A percentile compares a stretch with the other conserved stretches of the same genome.
Conservation (phyloP, 805 yeast genomes). For the Wickerhamiella vanderwaltii region DNA sequence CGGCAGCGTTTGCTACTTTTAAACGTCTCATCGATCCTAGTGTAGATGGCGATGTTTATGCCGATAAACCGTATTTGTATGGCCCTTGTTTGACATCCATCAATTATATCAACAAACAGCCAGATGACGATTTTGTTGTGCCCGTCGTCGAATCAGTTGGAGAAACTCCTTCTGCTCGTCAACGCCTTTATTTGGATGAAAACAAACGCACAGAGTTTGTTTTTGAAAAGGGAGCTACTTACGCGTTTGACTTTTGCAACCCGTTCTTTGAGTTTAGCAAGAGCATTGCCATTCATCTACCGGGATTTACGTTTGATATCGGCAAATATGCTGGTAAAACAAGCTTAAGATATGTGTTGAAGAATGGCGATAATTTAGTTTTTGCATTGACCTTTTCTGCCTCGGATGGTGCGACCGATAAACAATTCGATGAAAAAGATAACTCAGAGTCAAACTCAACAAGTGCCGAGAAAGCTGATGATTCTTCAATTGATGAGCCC, state of each 20-base stretch:
- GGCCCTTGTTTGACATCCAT: constrained; percentile 50
- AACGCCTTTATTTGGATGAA: constrained; percentile 33
- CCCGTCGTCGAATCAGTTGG: constrained; percentile 21
- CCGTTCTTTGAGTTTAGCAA: constrained; percentile 41
- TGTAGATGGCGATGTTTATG: constrained; percentile 48
- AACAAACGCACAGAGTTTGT: constrained; percentile 32
- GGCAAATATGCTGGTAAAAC: constrained; percentile 29
- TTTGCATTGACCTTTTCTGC: constrained; percentile 23
- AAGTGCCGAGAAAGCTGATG: too few relatives aligned
- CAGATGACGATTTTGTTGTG: constrained; percentile 9
- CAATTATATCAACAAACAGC: constrained; percentile 31
- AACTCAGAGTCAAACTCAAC: too few relatives aligned
- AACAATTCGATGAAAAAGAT: too few relatives aligned
- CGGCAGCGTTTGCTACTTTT: constrained; percentile 45
- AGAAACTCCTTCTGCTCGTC: constrained; percentile 29
- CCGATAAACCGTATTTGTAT: constrained; percentile 49
- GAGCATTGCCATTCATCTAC: constrained; percentile 40
- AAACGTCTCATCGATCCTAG: constrained; percentile 51
- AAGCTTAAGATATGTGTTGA: constrained; percentile 29
- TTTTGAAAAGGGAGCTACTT: constrained; percentile 31
- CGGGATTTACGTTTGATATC: constrained; percentile 33
- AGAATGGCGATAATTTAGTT: constrained; percentile 20
- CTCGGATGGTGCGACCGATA: too few relatives aligned
- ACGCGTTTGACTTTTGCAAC: constrained; percentile 44
- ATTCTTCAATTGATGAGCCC: too few relatives aligned